Evolutionary conservation across 805 yeast species (phyloP), one percentile per base, ranked within the genome.

Genomic region (Pichia californica): DNA sequence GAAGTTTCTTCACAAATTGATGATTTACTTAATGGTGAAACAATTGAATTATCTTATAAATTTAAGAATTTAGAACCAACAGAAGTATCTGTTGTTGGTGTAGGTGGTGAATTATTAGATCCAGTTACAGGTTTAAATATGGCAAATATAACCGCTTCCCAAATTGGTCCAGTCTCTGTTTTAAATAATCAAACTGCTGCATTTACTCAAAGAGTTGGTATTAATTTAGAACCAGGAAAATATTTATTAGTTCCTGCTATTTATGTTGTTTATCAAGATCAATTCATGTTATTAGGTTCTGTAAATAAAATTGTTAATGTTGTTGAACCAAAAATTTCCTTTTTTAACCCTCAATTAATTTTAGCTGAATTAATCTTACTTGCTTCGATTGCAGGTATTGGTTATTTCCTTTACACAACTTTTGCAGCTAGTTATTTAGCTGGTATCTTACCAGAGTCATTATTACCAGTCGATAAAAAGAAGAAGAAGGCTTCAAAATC

Each of bases 331-430:
- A 73, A 81, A 44, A 67, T 88, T 53, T 81, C 94, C 0, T 50
- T 81, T 42, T 79, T 82, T 64, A 77, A 84, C 58, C 93, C 89
- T 13, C 79, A 81, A 62, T 74, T 88, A 56, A 57, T 87, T 46
- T 60, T 83, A 29, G 73, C 83, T 51, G 83, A 79, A 58, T 40
- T 77, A 14, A 52, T 84, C 21, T 63, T 86, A 45, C 52, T 68
- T 3, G 71, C 64, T 19, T 60, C 80, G 16, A 41, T 80, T 25
- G 79, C 67, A 40, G 74, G 66, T 33, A 52, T 73, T 37, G 79
- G 68, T 35, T 83, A 79, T 61, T 59, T 67, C 48, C 58, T 62
- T 29, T 73, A 73, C 62, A 57, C 55, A 33, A 52, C 61, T 35
- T 73, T 69, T 55, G 78, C 79, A 44, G 64, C 64, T 49, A 58